Base-by-base conservation (phyloP, 805 yeast genomes). In the Metschnikowia dekortorum region DNA sequence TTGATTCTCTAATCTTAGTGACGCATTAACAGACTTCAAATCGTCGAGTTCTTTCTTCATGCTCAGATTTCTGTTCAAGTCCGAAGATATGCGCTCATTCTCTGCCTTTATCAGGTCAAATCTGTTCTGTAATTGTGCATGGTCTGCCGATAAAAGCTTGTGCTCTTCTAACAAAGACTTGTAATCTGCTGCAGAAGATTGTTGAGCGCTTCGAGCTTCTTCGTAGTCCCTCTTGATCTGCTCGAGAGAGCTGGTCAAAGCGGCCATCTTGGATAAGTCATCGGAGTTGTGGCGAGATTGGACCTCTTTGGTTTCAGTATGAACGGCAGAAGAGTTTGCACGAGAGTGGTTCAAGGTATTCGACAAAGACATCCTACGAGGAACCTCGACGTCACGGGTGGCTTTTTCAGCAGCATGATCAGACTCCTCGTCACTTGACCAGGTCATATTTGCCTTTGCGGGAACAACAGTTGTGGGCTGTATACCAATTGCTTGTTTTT, bases 341-440 rank as follows among this genome's bases (percentile, higher is more conserved):
- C 38, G 38, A 8, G 37, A 11, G 8, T 30, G 34, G 22, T 34
- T 35, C 34, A 48, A 48, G 4, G 48, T 39, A n/a, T 39, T 45
- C 26, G 50, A 43, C 22, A 44, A 44, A 10, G 53, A 50, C 22
- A 46, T 30, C 43, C 61, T 16, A n/a, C 56, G 45, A 26, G 49
- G 37, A 8, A 36, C 33, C 16, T 45, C 46, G 10, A 13, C 33
- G 9, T 36, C 34, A 14, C 34, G 16, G 8, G 33, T 14, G 6
- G 8, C 26, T 16, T 53, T 52, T 36, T n/a, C 22, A 28, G 48
- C 64, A 1, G 62, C 68, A 8, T 66, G 76, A 8, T 42, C 50
- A 1, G 74, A 80, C 2, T 81, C 88, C 44, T 85, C 94, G 56
- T 86, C 96, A 48, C 90, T 85, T 13, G 92, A 85, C 90, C 96